Evolutionary conservation across 192 early-diverging fungal species (phyloP), one percentile per base, ranked within the genome.

Genomic region (Rhizoclosmatium sp.): DNA sequence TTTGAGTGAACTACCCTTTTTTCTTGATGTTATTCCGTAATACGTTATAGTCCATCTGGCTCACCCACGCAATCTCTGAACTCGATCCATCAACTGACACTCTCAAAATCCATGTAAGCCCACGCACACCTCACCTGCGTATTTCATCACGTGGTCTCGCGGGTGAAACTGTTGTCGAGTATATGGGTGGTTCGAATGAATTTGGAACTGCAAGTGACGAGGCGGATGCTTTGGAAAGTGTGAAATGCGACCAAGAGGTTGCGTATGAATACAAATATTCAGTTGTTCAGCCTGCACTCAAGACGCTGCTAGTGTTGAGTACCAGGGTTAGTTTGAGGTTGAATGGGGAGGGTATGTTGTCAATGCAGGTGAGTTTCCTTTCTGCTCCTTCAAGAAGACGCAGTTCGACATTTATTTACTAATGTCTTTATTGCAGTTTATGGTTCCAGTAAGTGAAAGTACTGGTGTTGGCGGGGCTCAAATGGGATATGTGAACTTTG

Each of bases 51-150:
- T 71, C 70, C 4, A 58, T 71, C 19, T 71, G 70, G 70, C 70
- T 71, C n/a, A 56, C 70, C 4, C 70, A 71, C 39, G 70, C 70
- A 4, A 71, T 71, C n/a, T 71, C 70, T 12, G 70, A 71, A 58
- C 51, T 71, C 21, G 70, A 71, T 47, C 49, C 39, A 56, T 56
- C 48, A 9, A 71, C 70, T 4, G 70, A 71, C 49, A 71, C 70
- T 7, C 10, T 71, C 40, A 39, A 47, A n/a, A 71, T 71, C n/a
- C 70, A 71, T 10, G 70, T 71, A 7, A 46, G 54, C 19, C 49
- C 4, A 39, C 39, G 39, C n/a, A 21, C 70, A 4, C 70, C 70
- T 3, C 70, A 71, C 39, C 39, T 71, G 51, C 46, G 70, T 14
- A 71, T 71, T 39, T 56, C 49, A 21, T 71, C 49, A 21, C 47